A percentile compares a stretch with the other conserved stretches of the same genome.
phyloP scores from a whole-genome alignment of 2,329 filamentous ascomycete species.

The Colletotrichum eremochloae region DNA sequence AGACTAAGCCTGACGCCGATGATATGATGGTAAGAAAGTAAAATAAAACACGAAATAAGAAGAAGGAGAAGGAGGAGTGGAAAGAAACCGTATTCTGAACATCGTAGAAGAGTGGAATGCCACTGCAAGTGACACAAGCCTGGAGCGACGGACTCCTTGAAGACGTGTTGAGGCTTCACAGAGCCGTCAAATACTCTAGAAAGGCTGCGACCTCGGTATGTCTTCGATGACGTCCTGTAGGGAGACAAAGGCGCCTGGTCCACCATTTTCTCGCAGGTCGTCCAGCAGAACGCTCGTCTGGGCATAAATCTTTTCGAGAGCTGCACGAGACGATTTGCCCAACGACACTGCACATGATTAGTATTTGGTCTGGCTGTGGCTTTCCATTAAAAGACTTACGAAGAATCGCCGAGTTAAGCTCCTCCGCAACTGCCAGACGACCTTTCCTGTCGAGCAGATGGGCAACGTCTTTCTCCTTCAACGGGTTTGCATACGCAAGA shows the following conservation, averaged over 20 bases:
- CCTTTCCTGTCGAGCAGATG: slow-evolving; percentile 83
- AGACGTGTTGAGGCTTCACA: not conserved
- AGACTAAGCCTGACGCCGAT: slow-evolving; percentile 39
- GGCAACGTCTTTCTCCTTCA: slow-evolving; percentile 79
- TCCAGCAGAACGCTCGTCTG: slow-evolving; percentile 90
- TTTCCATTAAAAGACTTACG: slow-evolving; percentile 66
- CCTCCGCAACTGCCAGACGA: slow-evolving; percentile 85
- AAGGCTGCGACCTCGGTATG: slow-evolving; percentile 55
- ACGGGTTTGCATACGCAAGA: slow-evolving; percentile 87
- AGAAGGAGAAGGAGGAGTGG: not conserved
- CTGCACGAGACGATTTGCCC: slow-evolving; percentile 88
- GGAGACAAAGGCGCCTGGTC: slow-evolving; percentile 85
- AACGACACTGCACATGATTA: slow-evolving; percentile 75
- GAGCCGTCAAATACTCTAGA: slow-evolving; percentile 6
- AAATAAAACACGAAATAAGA: not conserved
- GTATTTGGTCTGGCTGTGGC: not conserved
- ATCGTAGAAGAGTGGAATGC: slow-evolving; percentile 26
- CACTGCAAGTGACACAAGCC: slow-evolving; percentile 19
- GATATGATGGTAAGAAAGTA: slow-evolving; percentile 29
- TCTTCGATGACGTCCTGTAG: slow-evolving; percentile 63
- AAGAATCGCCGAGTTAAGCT: slow-evolving; percentile 92
- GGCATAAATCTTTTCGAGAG: slow-evolving; percentile 86
- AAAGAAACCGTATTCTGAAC: slow-evolving; percentile 31
- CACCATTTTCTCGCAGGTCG: slow-evolving; percentile 82
- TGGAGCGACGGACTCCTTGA: not conserved